phyloP scores from a whole-genome alignment of 1,284 basidiomycete species.

The Golubevia sp. region DNA sequence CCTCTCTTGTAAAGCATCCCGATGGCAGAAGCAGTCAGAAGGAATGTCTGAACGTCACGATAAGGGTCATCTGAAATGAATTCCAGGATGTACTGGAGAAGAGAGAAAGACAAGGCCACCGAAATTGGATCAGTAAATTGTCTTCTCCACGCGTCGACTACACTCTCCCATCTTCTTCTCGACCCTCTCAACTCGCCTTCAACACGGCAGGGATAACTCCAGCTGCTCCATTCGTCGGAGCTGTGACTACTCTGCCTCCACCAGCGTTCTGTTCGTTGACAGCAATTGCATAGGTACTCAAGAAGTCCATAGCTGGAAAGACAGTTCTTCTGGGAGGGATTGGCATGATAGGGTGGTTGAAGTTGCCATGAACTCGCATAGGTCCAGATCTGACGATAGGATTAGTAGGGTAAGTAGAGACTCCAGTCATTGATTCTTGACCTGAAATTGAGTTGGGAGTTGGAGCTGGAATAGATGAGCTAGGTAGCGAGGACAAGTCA shows the following conservation, averaged over 20 bases:
- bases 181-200: constrained; percentile 18
- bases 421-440: too few relatives aligned
- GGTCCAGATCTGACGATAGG: background rate
- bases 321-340: constrained; percentile 36
- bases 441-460: too few relatives aligned
- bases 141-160: background rate
- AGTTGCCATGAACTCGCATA: constrained; percentile 28
- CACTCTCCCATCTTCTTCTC: background rate
- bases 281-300: constrained; percentile 53
- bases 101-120: background rate
- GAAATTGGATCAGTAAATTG: background rate
- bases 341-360: constrained; percentile 44
- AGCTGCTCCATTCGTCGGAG: constrained; percentile 52
- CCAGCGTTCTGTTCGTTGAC: constrained; percentile 59
- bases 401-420: background rate
- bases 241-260: constrained; percentile 51
- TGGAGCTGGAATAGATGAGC: too few relatives aligned
- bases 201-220: constrained; percentile 53
- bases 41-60: constrained; percentile 49
- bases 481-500: background rate
- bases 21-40: constrained; percentile 51
- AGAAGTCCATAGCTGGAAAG: constrained; percentile 53
- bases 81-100: constrained; percentile 49
- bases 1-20: constrained; percentile 59
- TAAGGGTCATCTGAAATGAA: constrained; percentile 49